phyloP scores from a whole-genome alignment of 371 early-diverging fungal genomes.

The Mucor lusitanicus region DNA sequence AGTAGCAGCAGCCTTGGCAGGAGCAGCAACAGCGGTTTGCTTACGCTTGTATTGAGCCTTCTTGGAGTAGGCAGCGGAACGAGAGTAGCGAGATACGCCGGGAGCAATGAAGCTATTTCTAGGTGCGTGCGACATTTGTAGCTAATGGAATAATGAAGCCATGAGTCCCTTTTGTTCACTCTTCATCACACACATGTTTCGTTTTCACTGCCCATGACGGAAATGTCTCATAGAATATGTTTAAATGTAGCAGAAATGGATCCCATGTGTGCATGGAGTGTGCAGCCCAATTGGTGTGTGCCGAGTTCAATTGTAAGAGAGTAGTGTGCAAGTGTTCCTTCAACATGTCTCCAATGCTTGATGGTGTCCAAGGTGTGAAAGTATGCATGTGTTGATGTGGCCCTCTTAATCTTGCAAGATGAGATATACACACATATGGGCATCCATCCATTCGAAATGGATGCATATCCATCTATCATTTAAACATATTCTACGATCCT shows the following conservation, averaged over 20 bases:
- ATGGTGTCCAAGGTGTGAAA: not conserved
- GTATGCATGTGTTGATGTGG: not conserved
- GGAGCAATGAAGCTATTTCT: slow-evolving; percentile 81
- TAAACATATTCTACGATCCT: slow-evolving; percentile 3
- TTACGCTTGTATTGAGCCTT: slow-evolving; percentile 85
- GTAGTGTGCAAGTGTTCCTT: not conserved
- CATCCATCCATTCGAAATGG: slow-evolving; percentile 5
- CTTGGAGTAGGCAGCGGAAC: slow-evolving; percentile 79
- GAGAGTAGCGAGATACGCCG: slow-evolving; percentile 84
- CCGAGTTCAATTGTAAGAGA: not conserved
- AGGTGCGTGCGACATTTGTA: slow-evolving; percentile 65
- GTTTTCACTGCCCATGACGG: not conserved
- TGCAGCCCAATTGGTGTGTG: not conserved
- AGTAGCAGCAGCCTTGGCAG: slow-evolving; percentile 55
- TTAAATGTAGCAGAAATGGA: not conserved
- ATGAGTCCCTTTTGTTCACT: not conserved
- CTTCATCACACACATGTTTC: not conserved
- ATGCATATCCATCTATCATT: slow-evolving; percentile 15
- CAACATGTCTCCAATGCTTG: not conserved
- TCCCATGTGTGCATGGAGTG: not conserved
- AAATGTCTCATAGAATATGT: not conserved
- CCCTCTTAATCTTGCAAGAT: not conserved
- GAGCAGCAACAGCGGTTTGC: slow-evolving; percentile 57
- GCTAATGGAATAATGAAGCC: slow-evolving; percentile 5
- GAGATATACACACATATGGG: not conserved